phyloP scores from a whole-genome alignment of 176 grass and related monocot genomes.

The Alopecurus myosuroides region DNA sequence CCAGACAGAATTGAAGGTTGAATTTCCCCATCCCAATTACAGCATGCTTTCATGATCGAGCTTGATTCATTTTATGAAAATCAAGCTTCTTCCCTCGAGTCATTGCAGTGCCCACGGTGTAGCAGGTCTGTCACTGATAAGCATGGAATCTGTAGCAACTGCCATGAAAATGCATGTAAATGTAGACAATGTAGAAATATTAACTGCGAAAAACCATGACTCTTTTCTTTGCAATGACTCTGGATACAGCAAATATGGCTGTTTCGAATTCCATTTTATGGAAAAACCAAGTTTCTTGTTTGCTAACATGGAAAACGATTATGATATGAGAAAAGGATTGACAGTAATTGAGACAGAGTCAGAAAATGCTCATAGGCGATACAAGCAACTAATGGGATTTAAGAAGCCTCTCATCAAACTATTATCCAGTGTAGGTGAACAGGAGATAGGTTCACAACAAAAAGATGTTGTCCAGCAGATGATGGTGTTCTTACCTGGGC shows the following conservation, averaged over 20 bases:
- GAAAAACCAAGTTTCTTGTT: conserved; percentile 96
- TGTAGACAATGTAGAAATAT: conserved; percentile 97
- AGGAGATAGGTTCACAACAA: conserved; percentile 90
- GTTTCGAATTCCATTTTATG: conserved; percentile 99
- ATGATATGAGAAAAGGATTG: conserved; percentile 97
- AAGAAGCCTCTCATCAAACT: conserved; percentile 97
- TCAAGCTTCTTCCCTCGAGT: conserved; percentile 98
- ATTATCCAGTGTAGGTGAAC: conserved; percentile 94
- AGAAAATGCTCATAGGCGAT: conserved; percentile 97
- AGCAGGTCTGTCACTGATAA: conserved; percentile 95
- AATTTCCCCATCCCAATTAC: conserved; percentile 96
- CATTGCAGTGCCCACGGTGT: conserved; percentile 92
- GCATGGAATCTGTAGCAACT: conserved; percentile 96
- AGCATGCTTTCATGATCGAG: conserved; percentile 97
- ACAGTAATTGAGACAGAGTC: conserved; percentile 92
- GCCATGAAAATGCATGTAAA: conserved; percentile 98
- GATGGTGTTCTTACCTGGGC: conserved; percentile 98
- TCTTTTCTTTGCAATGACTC: conserved; percentile 99
- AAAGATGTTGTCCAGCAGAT: conserved; percentile 98
- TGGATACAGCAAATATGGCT: conserved; percentile 99
- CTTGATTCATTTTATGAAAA: conserved; percentile 99
- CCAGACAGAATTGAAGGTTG: conserved; percentile 91
- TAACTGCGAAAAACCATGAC: conserved; percentile 96
- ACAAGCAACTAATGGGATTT: conserved; percentile 95
- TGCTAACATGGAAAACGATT: conserved; percentile 98